Evolutionary conservation across 805 yeast genomes (phyloP).

Genomic region (Ogataea nonfermentans): DNA sequence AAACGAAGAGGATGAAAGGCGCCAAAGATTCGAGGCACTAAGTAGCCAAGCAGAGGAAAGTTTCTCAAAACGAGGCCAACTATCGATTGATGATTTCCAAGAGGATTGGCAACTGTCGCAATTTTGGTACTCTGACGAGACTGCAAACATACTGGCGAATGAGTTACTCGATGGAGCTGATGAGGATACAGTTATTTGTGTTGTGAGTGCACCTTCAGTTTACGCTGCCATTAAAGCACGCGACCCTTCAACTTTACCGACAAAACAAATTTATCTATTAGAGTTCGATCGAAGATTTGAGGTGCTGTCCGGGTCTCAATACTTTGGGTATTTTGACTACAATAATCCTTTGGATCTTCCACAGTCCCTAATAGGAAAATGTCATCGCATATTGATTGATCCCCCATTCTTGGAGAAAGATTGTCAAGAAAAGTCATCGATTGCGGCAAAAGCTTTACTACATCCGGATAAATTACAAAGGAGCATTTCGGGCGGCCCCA

Average conservation of each 20-base stretch:
- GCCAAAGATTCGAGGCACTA: constrained; percentile 54
- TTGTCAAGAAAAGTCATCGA: constrained; percentile 72
- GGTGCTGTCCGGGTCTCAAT: constrained; percentile 62
- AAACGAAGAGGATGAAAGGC: constrained; percentile 57
- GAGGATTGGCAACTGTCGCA: constrained; percentile 96
- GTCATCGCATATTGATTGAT: constrained; percentile 74
- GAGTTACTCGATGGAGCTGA: constrained; percentile 79
- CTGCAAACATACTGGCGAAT: constrained; percentile 66
- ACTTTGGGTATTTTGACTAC: constrained; percentile 75
- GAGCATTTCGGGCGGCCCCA: constrained; percentile 40
- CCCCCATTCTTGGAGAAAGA: constrained; percentile 85
- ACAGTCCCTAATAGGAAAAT: constrained; percentile 52
- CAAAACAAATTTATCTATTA: constrained; percentile 66
- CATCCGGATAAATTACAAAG: constrained; percentile 37
- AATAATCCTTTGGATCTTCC: constrained; percentile 65
- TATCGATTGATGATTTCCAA: constrained; percentile 64
- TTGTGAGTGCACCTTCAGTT: constrained; percentile 89
- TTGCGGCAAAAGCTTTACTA: constrained; percentile 61
- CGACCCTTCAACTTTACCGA: constrained; percentile 53
- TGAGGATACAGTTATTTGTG: constrained; percentile 63
- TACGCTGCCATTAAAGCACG: constrained; percentile 73
- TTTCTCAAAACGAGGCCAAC: constrained; percentile 36
- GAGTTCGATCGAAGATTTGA: constrained; percentile 80
- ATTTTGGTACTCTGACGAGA: constrained; percentile 80
- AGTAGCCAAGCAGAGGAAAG: constrained; percentile 56